Conservation (phyloP, 345 rosid species). For the Citrus australasica region DNA sequence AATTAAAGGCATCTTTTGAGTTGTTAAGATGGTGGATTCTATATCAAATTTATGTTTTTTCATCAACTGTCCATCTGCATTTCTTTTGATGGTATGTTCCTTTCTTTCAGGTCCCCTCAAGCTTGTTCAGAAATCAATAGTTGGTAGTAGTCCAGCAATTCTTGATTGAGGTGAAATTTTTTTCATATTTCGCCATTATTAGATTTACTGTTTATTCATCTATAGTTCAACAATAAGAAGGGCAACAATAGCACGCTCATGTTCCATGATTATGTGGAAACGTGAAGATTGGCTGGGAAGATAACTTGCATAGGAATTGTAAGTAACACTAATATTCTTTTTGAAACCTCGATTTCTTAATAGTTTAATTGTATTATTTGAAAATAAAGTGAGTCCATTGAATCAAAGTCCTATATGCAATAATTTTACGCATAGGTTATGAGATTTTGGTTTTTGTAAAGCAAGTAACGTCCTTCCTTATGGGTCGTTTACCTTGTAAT, state of each 20-base stretch:
- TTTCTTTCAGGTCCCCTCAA: conserved; percentile 54
- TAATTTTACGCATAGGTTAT: background rate
- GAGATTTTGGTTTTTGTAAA: background rate
- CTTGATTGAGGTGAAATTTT: background rate
- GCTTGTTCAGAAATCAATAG: conserved; percentile 42
- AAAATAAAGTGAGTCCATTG: background rate
- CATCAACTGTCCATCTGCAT: background rate
- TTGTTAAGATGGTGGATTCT: background rate
- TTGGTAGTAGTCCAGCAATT: background rate
- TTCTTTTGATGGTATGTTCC: background rate
- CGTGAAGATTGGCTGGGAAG: background rate
- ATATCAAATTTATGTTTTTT: background rate
- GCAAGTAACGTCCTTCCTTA: background rate
- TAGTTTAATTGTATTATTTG: background rate
- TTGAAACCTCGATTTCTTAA: background rate
- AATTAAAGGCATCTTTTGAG: background rate
- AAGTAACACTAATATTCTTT: background rate
- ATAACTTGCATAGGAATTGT: background rate
- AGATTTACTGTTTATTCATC: conserved; percentile 5
- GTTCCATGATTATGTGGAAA: background rate
- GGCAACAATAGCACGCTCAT: background rate
- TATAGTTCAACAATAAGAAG: background rate
- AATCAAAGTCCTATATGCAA: background rate
- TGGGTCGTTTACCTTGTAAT: too few species aligned
- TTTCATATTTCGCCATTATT: background rate